phyloP scores from a whole-genome alignment of 805 yeast species.

The Kluyveromyces dobzhanskii region DNA sequence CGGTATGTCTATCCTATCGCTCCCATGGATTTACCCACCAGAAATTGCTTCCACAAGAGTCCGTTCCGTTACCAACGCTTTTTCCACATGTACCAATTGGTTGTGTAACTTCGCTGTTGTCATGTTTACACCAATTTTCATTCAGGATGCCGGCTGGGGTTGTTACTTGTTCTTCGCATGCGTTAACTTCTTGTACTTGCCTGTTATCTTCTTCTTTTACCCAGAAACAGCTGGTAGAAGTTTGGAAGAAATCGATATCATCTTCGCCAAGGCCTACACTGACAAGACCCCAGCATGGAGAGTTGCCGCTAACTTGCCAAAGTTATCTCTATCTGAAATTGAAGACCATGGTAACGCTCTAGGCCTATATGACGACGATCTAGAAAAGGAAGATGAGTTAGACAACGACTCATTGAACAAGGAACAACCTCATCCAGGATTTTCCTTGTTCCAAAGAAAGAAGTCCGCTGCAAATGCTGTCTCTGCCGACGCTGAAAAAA shows the following conservation, averaged over 20 bases:
- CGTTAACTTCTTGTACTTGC: slow-evolving; percentile 52
- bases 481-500: background rate
- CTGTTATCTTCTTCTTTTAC: slow-evolving; percentile 56
- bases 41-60: slow-evolving; percentile 53
- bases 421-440: slow-evolving; percentile 10
- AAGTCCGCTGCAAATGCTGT: background rate
- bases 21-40: slow-evolving; percentile 60
- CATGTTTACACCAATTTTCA: slow-evolving; percentile 56
- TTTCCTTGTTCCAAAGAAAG: slow-evolving; percentile 9
- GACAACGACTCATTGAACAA: slow-evolving; percentile 13
- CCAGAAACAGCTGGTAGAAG: slow-evolving; percentile 76
- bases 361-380: slow-evolving; percentile 44
- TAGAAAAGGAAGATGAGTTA: slow-evolving; percentile 23
- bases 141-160: slow-evolving; percentile 46
- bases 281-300: slow-evolving; percentile 54
- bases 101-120: slow-evolving; percentile 56
- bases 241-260: slow-evolving; percentile 67
- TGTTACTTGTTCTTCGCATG: slow-evolving; percentile 62
- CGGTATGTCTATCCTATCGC: slow-evolving; percentile 46
- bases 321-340: slow-evolving; percentile 46
- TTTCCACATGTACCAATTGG: slow-evolving; percentile 63
- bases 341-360: slow-evolving; percentile 51
- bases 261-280: slow-evolving; percentile 35
- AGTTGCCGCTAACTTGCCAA: slow-evolving; percentile 58
- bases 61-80: slow-evolving; percentile 53